These are phyloP conservation scores for Vaccinium vitisidaea DNA, from an alignment of 148 eudicot species.

Conservation along the genomic window DNA sequence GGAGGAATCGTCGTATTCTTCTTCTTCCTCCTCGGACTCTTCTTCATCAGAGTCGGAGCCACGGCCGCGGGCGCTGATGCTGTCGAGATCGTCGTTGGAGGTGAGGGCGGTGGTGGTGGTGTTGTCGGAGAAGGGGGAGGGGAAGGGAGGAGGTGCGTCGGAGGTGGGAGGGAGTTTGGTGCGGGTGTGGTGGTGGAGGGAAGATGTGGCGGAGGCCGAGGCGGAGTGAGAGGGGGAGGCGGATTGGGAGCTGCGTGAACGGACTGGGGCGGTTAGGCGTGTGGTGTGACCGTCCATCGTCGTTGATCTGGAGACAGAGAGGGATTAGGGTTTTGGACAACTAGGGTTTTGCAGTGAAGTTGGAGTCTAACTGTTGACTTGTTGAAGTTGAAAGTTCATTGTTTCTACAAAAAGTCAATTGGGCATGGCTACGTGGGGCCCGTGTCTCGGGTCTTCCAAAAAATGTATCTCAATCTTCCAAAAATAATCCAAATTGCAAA, in stretches of 20 bases:
- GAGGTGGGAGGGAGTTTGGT: slow-evolving; percentile 32
- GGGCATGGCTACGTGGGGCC: too few species aligned
- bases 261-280: slow-evolving; percentile 51
- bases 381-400: not conserved
- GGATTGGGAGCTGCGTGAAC: slow-evolving; percentile 84
- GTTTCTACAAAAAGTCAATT: not conserved
- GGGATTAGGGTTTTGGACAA: not conserved
- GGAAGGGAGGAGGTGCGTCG: slow-evolving; percentile 63
- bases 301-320: not conserved
- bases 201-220: slow-evolving; percentile 79
- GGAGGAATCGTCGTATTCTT: slow-evolving; percentile 59
- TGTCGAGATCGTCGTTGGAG: slow-evolving; percentile 75
- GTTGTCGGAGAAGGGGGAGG: slow-evolving; percentile 63
- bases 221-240: slow-evolving; percentile 90
- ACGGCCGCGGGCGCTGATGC: slow-evolving; percentile 71
- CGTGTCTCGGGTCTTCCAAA: too few species aligned
- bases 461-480: too few species aligned
- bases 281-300: slow-evolving; percentile 59
- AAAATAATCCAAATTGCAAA: too few species aligned
- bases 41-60: slow-evolving; percentile 67
- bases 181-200: slow-evolving; percentile 80
- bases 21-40: slow-evolving; percentile 68
- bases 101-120: slow-evolving; percentile 55
- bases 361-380: not conserved
- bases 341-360: not conserved